Conservation (phyloP, 2,329 filamentous ascomycete genomes). For the Juglanconis juglandina region DNA sequence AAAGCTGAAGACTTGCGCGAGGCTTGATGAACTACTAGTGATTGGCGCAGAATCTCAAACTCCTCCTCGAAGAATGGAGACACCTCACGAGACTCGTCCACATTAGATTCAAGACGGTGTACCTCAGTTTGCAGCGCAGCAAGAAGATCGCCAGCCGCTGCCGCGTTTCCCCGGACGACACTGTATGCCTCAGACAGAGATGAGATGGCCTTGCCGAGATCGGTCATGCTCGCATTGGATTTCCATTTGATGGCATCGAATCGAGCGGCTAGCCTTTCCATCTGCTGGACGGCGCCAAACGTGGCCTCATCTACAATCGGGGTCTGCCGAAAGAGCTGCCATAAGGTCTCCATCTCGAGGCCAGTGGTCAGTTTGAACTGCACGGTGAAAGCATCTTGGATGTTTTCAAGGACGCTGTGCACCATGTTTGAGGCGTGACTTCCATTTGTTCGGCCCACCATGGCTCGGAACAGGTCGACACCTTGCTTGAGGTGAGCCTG, state of each 20-base stretch:
- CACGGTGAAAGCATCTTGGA: conserved; percentile 59
- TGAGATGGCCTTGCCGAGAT: conserved; percentile 50
- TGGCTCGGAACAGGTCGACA: conserved; percentile 38
- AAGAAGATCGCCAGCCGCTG: conserved; percentile 45
- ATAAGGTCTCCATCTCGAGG: conserved; percentile 74
- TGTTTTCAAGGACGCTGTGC: conserved; percentile 34
- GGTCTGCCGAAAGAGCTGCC: conserved; percentile 67
- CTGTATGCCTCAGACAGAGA: conserved; percentile 55
- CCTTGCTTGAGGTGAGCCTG: conserved; percentile 59
- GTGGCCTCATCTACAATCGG: conserved; percentile 46
- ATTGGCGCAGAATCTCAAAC: conserved; percentile 57
- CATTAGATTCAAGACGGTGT: conserved; percentile 44
- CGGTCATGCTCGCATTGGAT: conserved; percentile 46
- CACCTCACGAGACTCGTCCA: conserved; percentile 38
- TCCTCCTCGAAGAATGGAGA: conserved; percentile 50
- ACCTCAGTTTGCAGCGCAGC: conserved; percentile 49
- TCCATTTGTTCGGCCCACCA: conserved; percentile 25
- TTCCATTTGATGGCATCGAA: conserved; percentile 63
- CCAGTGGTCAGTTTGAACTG: conserved; percentile 73
- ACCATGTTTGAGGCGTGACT: conserved; percentile 36
- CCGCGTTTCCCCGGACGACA: conserved; percentile 46
- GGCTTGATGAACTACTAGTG: conserved; percentile 39
- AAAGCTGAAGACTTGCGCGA: conserved; percentile 23
- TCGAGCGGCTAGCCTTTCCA: conserved; percentile 54
- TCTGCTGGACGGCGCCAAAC: conserved; percentile 44